phyloP scores from a whole-genome alignment of 805 yeast genomes.

The Sugiyamaella chiloensis region DNA sequence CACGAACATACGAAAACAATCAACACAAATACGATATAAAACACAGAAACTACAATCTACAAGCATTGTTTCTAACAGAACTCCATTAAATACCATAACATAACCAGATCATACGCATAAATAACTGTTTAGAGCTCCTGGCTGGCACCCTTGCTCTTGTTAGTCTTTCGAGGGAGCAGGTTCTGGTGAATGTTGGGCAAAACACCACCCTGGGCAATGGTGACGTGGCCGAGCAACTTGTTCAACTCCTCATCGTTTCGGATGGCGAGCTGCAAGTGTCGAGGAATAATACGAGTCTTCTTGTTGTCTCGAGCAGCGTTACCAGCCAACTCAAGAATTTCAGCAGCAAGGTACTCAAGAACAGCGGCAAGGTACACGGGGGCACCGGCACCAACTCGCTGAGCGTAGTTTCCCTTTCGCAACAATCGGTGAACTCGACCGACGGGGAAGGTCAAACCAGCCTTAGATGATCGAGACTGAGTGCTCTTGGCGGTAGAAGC shows the following conservation, averaged over 20 bases:
- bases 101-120: slow-evolving; percentile 9
- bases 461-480: slow-evolving; percentile 97
- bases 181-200: slow-evolving; percentile 94
- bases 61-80: slow-evolving; percentile 1
- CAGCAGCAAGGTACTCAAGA: slow-evolving; percentile 95
- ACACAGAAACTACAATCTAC: slow-evolving; percentile 4
- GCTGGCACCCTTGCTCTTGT: slow-evolving; percentile 38
- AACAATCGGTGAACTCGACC: slow-evolving; percentile 98
- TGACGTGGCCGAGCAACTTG: slow-evolving; percentile 88
- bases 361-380: slow-evolving; percentile 96
- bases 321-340: slow-evolving; percentile 97
- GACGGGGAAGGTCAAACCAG: slow-evolving; percentile 98
- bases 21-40: slow-evolving; percentile 3
- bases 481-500: slow-evolving; percentile 93
- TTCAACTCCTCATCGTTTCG: slow-evolving; percentile 98
- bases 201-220: slow-evolving; percentile 99
- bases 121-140: slow-evolving; percentile 35
- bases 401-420: slow-evolving; percentile 97
- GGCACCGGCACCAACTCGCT: slow-evolving; percentile 99
- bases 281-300: slow-evolving; percentile 98
- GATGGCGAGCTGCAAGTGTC: slow-evolving; percentile 97
- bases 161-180: slow-evolving; percentile 69
- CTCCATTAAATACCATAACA: slow-evolving; percentile 12
- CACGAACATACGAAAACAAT: slow-evolving; percentile 2
- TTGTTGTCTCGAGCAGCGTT: slow-evolving; percentile 99